Evolutionary conservation across 2,329 filamentous ascomycete genomes (phyloP).

Genomic region (Cladosporium sp.): DNA sequence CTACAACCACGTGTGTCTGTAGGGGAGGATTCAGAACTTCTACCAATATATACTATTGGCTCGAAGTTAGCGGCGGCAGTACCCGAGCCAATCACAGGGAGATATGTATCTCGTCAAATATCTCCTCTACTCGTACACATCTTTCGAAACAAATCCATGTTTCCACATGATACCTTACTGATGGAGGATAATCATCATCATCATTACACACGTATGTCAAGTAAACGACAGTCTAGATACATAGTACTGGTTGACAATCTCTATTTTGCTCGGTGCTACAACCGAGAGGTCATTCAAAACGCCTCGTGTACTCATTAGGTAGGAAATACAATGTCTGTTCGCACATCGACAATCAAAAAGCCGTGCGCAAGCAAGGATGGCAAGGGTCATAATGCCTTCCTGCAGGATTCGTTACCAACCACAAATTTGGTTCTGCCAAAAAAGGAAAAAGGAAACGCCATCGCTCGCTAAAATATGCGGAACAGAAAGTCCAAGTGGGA

Average conservation of each 20-base stretch:
- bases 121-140: not conserved
- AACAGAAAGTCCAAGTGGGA: not conserved
- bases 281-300: not conserved
- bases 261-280: not conserved
- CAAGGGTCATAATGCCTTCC: conserved; percentile 1
- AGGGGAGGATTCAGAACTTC: not conserved
- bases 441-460: not conserved
- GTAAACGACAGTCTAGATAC: not conserved
- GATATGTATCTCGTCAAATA: not conserved
- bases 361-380: not conserved
- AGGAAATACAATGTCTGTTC: not conserved
- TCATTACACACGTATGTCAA: too few species aligned
- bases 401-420: not conserved
- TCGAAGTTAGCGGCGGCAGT: not conserved
- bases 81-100: not conserved
- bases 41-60: not conserved
- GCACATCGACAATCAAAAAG: not conserved
- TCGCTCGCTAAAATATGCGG: conserved; percentile 1
- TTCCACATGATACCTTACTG: not conserved
- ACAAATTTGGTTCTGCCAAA: not conserved
- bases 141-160: not conserved
- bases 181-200: too few species aligned
- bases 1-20: not conserved
- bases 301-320: not conserved
- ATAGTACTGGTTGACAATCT: not conserved